Percentiles rank a stretch among this genome's conserved stretches.
Evolutionary conservation across 2,329 filamentous ascomycete species (phyloP).

Genomic region (Fusarium floridanum): DNA sequence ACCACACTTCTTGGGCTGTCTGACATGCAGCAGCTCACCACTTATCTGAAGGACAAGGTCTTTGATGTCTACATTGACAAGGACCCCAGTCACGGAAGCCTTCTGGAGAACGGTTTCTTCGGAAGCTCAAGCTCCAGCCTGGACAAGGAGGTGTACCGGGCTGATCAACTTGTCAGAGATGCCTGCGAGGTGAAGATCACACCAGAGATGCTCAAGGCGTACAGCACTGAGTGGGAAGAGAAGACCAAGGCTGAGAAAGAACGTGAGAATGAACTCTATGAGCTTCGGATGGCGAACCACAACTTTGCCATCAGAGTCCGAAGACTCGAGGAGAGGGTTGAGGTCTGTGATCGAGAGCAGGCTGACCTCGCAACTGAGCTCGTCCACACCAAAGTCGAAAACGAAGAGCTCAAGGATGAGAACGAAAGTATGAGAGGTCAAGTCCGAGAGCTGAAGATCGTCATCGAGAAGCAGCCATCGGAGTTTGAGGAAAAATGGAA

Average conservation of each 20-base stretch:
- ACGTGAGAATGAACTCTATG: slow-evolving; percentile 83
- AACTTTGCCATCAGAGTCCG: slow-evolving; percentile 82
- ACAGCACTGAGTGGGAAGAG: slow-evolving; percentile 92
- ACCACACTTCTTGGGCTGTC: slow-evolving; percentile 82
- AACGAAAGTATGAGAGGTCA: slow-evolving; percentile 90
- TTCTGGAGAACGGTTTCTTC: slow-evolving; percentile 97
- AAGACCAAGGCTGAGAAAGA: slow-evolving; percentile 86
- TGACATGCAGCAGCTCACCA: slow-evolving; percentile 91
- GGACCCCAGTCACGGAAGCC: slow-evolving; percentile 89
- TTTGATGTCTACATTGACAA: slow-evolving; percentile 99
- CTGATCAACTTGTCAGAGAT: slow-evolving; percentile 92
- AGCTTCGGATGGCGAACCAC: slow-evolving; percentile 75
- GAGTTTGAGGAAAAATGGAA: slow-evolving; percentile 88
- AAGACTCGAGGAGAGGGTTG: slow-evolving; percentile 86
- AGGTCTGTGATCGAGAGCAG: slow-evolving; percentile 91
- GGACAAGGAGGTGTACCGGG: slow-evolving; percentile 96
- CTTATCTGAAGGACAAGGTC: slow-evolving; percentile 90
- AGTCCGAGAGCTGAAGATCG: slow-evolving; percentile 84
- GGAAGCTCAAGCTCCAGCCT: slow-evolving; percentile 88
- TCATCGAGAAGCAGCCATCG: slow-evolving; percentile 90
- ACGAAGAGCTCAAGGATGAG: slow-evolving; percentile 87
- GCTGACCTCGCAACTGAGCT: slow-evolving; percentile 91
- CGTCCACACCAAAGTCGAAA: slow-evolving; percentile 92
- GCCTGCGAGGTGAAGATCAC: slow-evolving; percentile 90
- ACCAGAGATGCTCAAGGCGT: slow-evolving; percentile 82